Base-by-base conservation (phyloP, 805 yeast genomes). In the Schizosaccharomyces octosporus region DNA sequence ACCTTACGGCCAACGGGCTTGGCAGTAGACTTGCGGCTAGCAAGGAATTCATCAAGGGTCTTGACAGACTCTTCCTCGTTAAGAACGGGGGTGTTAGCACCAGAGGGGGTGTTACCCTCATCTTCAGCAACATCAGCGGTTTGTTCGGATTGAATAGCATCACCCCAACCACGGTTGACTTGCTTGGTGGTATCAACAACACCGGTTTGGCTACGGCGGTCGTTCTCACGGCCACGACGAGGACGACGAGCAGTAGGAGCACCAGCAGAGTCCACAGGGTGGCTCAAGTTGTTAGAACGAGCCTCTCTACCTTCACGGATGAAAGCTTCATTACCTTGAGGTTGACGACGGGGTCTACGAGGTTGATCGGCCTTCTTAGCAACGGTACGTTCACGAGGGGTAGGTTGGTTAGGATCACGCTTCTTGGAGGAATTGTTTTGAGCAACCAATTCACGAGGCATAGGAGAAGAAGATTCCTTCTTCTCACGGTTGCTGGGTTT, bases 321-420 rank as follows among this genome's bases (percentile, higher is more conserved):
- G 36, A 36, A 27, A 21, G 60, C 57, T 24, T 21, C 57, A 29
- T 51, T 51, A 13, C 57, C 57, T 51, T 51, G 57, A 29, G 57
- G 57, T 24, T 21, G 36, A 19, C 27, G 57, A 15, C 57, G 57
- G 17, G 31, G 57, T 29, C 36, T 51, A 39, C 57, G 57, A 29
- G 57, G 57, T 24, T 51, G 57, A 5, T 51, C 57, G 31, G 57
- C 57, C 57, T 51, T 51, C 57, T 51, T 51, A 24, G 31, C 36
- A 17, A 51, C 57, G 19, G 43, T 36, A 36, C 60, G 60, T 41
- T 57, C 60, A 57, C 60, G 60, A n/a, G 60, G 60, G 19, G 48
- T 57, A 9, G 60, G 60, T 13, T 36, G 27, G 31, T 24, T 29
- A 31, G 60, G 48, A 36, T 57, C 48, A 41, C 60, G 60, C 19